Base-by-base conservation (phyloP, 257 asterid genomes). In the Scutellaria galericulata region DNA sequence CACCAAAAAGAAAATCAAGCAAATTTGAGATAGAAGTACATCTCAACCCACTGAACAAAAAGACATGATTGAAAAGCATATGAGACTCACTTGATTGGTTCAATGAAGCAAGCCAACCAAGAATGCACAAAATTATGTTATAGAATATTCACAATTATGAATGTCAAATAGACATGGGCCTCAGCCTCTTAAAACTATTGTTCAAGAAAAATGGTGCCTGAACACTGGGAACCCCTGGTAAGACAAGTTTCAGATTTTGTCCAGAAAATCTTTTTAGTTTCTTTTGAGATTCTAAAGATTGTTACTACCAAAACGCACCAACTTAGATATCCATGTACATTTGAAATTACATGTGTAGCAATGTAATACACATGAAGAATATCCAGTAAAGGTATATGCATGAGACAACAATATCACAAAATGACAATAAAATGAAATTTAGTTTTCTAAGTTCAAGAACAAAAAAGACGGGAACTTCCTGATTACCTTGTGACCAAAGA, bases 401-500 rank as follows among this genome's bases (percentile, higher is more conserved):
- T 68, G 42, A 56, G 61, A 47, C 31, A 63, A 48, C 39, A 73
- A 35, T 22, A n/a, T 12, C 53, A 18, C 31, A 39, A 46, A 18
- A 44, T 68, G 18, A 39, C 41, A 45, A 18, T 3, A 51, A 40
- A 13, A 47, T n/a, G 18, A 64, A 2, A 42, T 61, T 46, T 7
- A 18, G 50, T 53, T 39, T 27, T 31, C n/a, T 13, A 22, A 76
- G 22, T 20, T 72, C 51, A 24, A 37, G 15, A 41, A 59, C 9
- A 75, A 37, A 50, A 22, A 39, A 64, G 42, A 39, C 12, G 4
- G 13, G 45, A 68, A 65, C 37, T 14, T 56, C 75, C 2, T 59
- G 42, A 61, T 74, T 84, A 95, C 99, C 97, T 95, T 95, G 50
- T 95, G 99, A 72, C 99, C 99, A 52, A 89, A 95, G 79, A 95